Percentiles rank a stretch among this genome's conserved stretches.
These are phyloP conservation scores for Geotrichum fermentans DNA, from an alignment of 1,139 yeast species.

Conservation along the genomic window DNA sequence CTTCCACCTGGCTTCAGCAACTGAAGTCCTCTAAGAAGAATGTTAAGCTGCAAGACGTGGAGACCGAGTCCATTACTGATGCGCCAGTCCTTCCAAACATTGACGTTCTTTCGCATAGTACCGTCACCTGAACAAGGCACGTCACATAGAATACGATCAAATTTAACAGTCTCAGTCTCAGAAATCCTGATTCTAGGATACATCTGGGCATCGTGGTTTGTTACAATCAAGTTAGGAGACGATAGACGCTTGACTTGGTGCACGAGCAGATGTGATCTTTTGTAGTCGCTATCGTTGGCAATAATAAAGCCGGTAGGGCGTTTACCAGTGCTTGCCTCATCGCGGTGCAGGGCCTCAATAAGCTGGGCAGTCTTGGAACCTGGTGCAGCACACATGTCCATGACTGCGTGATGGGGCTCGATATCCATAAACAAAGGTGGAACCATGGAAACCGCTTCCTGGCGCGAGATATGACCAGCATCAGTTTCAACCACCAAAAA, in stretches of 20 bases:
- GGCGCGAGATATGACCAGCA: conserved; percentile 94
- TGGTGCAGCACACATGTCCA: conserved; percentile 99
- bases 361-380: conserved; percentile 97
- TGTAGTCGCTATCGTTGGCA: conserved; percentile 94
- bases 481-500: conserved; percentile 92
- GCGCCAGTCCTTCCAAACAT: conserved; percentile 95
- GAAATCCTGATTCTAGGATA: conserved; percentile 74
- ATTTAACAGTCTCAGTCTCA: conserved; percentile 44
- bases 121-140: conserved; percentile 99
- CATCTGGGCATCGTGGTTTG: conserved; percentile 96
- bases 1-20: conserved; percentile 85
- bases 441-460: conserved; percentile 98
- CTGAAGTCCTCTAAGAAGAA: conserved; percentile 84
- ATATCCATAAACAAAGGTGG: conserved; percentile 93
- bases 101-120: conserved; percentile 93
- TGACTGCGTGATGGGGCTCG: conserved; percentile 81
- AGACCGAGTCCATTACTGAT: conserved; percentile 86
- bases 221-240: conserved; percentile 87
- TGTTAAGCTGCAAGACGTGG: conserved; percentile 82
- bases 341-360: conserved; percentile 79
- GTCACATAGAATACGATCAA: conserved; percentile 92
- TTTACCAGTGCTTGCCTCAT: conserved; percentile 43
- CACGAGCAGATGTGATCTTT: conserved; percentile 94
- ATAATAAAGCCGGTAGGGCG: conserved; percentile 78
- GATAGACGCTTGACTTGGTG: conserved; percentile 94